Percentiles rank a stretch among this genome's conserved stretches.
Conservation (phyloP, 192 early-diverging fungal species). For the Gonapodya prolifera region DNA sequence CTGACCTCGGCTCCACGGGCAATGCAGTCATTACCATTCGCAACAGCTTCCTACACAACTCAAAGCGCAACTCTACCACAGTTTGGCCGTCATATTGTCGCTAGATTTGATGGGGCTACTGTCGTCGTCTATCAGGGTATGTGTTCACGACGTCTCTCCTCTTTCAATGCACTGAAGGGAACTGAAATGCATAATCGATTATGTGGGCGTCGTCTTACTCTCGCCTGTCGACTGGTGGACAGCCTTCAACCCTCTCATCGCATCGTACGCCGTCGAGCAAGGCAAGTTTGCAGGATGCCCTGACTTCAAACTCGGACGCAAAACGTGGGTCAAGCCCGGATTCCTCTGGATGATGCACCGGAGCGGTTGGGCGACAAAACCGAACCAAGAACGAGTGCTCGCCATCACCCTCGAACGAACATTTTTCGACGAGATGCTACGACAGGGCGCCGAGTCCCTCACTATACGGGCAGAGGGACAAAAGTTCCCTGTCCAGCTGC, state of each 20-base stretch:
- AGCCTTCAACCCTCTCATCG: slow-evolving; percentile 22
- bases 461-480: slow-evolving; percentile 10
- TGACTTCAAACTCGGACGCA: slow-evolving; percentile 20
- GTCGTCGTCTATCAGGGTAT: slow-evolving; percentile 23
- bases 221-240: not conserved
- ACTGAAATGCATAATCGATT: not conserved
- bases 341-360: slow-evolving; percentile 39
- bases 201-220: not conserved
- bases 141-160: not conserved
- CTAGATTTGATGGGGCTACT: slow-evolving; percentile 15
- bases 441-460: slow-evolving; percentile 11
- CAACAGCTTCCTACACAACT: not conserved
- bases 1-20: no score
- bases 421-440: slow-evolving; percentile 18
- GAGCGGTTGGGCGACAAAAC: slow-evolving; percentile 26
- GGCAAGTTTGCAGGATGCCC: slow-evolving; percentile 22
- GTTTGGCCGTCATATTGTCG: slow-evolving; percentile 11
- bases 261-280: slow-evolving; percentile 16
- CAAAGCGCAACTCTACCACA: not conserved
- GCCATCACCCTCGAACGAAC: slow-evolving; percentile 15
- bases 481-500: slow-evolving; percentile 20
- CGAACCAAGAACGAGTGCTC: slow-evolving; percentile 21
- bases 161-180: not conserved
- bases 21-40: not conserved
- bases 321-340: slow-evolving; percentile 35